Percentiles rank a stretch among this genome's conserved stretches.
These are phyloP conservation scores for Litchi chinensis DNA, from an alignment of 345 rosid species.

Conservation along the genomic window DNA sequence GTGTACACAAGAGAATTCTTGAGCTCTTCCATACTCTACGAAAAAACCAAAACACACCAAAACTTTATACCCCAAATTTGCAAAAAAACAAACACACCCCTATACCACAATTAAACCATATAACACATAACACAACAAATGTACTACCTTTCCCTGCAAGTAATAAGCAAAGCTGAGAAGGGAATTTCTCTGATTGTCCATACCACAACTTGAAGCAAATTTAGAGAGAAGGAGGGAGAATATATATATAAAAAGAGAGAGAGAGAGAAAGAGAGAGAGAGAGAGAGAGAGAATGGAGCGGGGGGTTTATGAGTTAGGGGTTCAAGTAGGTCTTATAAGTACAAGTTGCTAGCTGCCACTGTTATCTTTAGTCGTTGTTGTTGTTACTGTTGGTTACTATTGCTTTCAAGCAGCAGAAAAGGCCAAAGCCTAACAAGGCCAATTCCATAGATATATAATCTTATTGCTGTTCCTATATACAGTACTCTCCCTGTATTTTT, in stretches of 20 bases:
- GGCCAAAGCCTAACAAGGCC: slow-evolving; percentile 41
- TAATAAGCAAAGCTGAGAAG: slow-evolving; percentile 58
- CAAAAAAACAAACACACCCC: background rate
- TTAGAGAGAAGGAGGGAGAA: background rate
- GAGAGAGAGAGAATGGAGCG: slow-evolving; percentile 23
- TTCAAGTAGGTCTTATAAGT: slow-evolving; percentile 36
- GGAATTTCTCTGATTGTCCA: slow-evolving; percentile 67
- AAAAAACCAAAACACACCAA: slow-evolving; percentile 14
- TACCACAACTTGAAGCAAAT: slow-evolving; percentile 16
- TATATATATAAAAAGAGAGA: background rate
- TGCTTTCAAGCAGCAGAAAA: slow-evolving; percentile 32
- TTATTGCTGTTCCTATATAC: no score
- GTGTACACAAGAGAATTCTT: slow-evolving; percentile 65
- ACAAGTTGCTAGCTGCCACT: slow-evolving; percentile 13
- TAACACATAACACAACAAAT: background rate
- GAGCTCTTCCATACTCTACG: slow-evolving; percentile 74
- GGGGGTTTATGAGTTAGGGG: slow-evolving; percentile 30
- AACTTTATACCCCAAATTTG: slow-evolving; percentile 13
- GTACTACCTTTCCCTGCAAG: slow-evolving; percentile 63
- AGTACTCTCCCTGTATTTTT: background rate
- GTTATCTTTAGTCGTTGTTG: slow-evolving; percentile 7
- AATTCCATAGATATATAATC: background rate
- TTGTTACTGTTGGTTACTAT: background rate
- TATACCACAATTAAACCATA: background rate
- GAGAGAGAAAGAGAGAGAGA: background rate